Percentiles rank a stretch among this genome's conserved stretches.
Conservation (phyloP, 1,139 yeast genomes). For the Debaryomycetaceae sp. region DNA sequence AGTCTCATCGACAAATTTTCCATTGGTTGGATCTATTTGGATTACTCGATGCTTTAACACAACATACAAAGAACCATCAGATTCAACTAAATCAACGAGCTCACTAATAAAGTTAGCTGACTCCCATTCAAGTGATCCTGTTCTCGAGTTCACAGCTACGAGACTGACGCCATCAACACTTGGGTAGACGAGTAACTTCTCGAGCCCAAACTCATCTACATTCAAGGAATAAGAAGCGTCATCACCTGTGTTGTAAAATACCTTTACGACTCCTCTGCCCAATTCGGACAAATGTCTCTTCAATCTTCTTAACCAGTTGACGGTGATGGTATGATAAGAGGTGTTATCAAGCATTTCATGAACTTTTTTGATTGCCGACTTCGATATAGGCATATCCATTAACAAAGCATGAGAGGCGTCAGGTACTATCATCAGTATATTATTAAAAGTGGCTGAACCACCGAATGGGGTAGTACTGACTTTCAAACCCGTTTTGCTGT, state of each 20-base stretch:
- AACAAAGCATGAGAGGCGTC: constrained; percentile 7
- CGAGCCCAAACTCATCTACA: constrained; percentile 29
- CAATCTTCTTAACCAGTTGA: constrained; percentile 29
- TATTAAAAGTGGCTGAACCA: background rate
- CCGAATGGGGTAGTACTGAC: background rate
- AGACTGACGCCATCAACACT: constrained; percentile 19
- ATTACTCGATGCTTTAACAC: constrained; percentile 17
- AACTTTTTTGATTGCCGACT: constrained; percentile 23
- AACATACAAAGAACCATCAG: constrained; percentile 17
- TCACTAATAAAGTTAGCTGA: constrained; percentile 9
- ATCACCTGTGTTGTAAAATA: constrained; percentile 5
- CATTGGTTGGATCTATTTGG: constrained; percentile 23
- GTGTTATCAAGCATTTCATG: constrained; percentile 31
- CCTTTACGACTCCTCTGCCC: constrained; percentile 23
- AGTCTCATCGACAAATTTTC: constrained; percentile 10
- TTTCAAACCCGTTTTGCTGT: background rate
- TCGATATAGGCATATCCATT: constrained; percentile 31
- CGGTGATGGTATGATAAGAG: constrained; percentile 18
- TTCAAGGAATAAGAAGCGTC: constrained; percentile 5
- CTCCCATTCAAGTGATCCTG: constrained; percentile 29
- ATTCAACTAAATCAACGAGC: constrained; percentile 15
- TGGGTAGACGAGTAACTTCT: constrained; percentile 29
- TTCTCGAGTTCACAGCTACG: constrained; percentile 29
- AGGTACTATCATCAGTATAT: background rate
- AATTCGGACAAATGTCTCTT: constrained; percentile 35